Evolutionary conservation across 2,329 filamentous ascomycete genomes (phyloP).

Genomic region (Stylonectria norvegica): DNA sequence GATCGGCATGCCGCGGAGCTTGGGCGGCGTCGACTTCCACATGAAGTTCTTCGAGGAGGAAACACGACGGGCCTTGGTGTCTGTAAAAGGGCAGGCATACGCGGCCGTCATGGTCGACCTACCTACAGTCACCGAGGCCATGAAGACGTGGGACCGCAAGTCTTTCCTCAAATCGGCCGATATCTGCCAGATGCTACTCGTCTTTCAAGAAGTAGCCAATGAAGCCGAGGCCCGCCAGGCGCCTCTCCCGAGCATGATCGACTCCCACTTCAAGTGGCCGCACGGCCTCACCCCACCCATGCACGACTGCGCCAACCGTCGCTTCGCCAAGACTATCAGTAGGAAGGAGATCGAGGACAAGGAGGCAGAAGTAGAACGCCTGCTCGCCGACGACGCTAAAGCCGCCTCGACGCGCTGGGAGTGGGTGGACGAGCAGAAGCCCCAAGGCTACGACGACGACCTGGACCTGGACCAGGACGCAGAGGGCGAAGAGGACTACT

Average conservation of each 20-base stretch:
- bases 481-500: slow-evolving; percentile 45
- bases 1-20: slow-evolving; percentile 62
- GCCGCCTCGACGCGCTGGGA: slow-evolving; percentile 61
- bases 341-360: slow-evolving; percentile 83
- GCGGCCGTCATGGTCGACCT: slow-evolving; percentile 79
- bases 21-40: slow-evolving; percentile 72
- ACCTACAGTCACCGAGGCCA: slow-evolving; percentile 81
- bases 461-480: slow-evolving; percentile 50
- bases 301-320: slow-evolving; percentile 76
- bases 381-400: slow-evolving; percentile 66
- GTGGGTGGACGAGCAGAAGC: slow-evolving; percentile 54
- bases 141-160: slow-evolving; percentile 91
- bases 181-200: slow-evolving; percentile 83
- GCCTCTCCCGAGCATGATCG: slow-evolving; percentile 69
- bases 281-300: slow-evolving; percentile 87
- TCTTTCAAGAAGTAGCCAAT: slow-evolving; percentile 63
- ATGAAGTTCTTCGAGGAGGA: slow-evolving; percentile 77
- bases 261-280: slow-evolving; percentile 69
- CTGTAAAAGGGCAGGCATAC: slow-evolving; percentile 66
- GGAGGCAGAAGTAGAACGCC: slow-evolving; percentile 71
- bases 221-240: slow-evolving; percentile 64
- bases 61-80: slow-evolving; percentile 69
- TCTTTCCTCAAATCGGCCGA: slow-evolving; percentile 87
- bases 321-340: slow-evolving; percentile 79
- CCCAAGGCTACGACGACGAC: slow-evolving; percentile 41